Evolutionary conservation across 176 grass and related monocot genomes (phyloP), one percentile per base, ranked within the genome.

Genomic region (Phoenix dactylifera): DNA sequence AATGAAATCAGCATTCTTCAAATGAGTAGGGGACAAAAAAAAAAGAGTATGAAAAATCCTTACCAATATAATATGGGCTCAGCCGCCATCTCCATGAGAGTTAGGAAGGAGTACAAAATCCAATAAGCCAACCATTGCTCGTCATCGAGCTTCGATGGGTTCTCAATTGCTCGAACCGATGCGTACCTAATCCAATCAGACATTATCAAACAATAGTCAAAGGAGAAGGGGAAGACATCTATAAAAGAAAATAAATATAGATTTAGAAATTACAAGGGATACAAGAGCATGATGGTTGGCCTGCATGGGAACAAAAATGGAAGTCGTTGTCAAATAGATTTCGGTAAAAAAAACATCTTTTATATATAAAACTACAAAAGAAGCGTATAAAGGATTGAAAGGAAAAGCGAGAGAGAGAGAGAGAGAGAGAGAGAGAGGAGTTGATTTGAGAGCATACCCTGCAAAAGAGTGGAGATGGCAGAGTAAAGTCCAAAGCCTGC

Each of bases 261-360:
- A 60, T 6, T 3, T 30, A 88, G 80, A 7, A 44, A 44, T 82
- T 77, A 94, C 84, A 94, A 67, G 51, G 84, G 89, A 63, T 94
- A 94, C 54, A 88, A 49, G 19, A 94, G 84, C 4, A 50, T 77
- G 39, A 88, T 48, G 20, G 48, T 64, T 3, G 89, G 89, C 67
- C 89, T 94, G 77, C 67, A 49, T 16, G 59, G 2, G 16, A 32
- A 68, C 32, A 4, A 70, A 48, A 63, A 49, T 5, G 18, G 35
- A 44, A 12, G 7, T 44, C 7, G 7, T 44, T 44, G 35, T 44
- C 35, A 14, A 12, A 44, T 44, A 44, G 35, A 44, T 44, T 12
- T 44, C 7, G 2, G 2, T 3, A 12, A 3, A 22, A 51, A 64
- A 20, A n/a, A n/a, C 0, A 44, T 39, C 7, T 39, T 39, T 23